Evolutionary conservation across 305 asterid genomes (phyloP), one percentile per base, ranked within the genome.

Genomic region (Rubia balearica): DNA sequence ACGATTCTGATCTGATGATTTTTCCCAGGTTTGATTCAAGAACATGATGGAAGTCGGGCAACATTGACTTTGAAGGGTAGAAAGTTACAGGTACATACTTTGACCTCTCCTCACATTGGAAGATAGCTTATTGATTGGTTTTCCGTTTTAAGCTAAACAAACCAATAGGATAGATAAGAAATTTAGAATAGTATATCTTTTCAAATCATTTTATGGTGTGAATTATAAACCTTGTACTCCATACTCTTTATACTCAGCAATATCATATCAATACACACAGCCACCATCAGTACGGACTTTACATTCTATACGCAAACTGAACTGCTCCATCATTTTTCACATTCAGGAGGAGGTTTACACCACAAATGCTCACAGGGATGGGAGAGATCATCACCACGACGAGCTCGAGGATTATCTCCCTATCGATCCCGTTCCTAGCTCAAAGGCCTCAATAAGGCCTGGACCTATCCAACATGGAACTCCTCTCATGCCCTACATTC

Each of bases 401-500:
- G 73, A 68, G 51, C 74, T 85, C 71, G 85, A 85, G 19, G 89
- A 85, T 67, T 85, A 85, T 17, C 79, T 72, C 1, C 86, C 83
- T 0, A 73, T 85, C 0, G 87, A 85, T 77, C 89, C 89, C 24
- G 87, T 77, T 48, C 87, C 89, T 14, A 85, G 81, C 61, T 83
- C 87, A 62, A 83, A 79, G 67, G 81, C 87, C 49, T 81, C 84
- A 6, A 56, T 85, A 67, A 83, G 83, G 57, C 89, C 85, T 5
- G 85, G 86, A 40, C 89, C 89, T 41, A 78, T 85, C 72, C 82
- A 85, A 46, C 89, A 85, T 70, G 89, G 80, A 9, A 78, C 89
- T 72, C 89, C 89, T 36, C 71, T 81, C 33, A 64, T 77, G 81
- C 89, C 89, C 21, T 81, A 71, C 14, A 76, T 85, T 68, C 89